Evolutionary conservation across 2,329 filamentous ascomycete genomes (phyloP).

Genomic region (Ophiostoma himal-ulmi): DNA sequence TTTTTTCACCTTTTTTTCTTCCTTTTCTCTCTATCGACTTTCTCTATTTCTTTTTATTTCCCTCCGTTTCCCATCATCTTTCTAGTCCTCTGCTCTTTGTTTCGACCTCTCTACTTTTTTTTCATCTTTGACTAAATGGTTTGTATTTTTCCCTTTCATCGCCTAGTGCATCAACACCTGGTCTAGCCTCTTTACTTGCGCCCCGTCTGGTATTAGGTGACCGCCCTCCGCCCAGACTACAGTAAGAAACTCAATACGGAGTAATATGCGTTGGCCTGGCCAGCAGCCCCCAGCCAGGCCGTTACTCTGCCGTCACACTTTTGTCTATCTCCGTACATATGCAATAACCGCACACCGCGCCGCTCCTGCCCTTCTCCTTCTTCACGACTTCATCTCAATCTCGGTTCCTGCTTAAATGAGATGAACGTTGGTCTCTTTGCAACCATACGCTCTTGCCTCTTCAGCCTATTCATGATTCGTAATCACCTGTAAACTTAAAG

Average conservation of each 20-base stretch:
- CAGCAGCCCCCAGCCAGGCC: background rate
- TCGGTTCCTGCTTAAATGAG: background rate
- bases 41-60: background rate
- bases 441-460: background rate
- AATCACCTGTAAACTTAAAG: background rate
- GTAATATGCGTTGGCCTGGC: background rate
- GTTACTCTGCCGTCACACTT: background rate
- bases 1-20: background rate
- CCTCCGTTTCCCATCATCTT: background rate
- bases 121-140: constrained; percentile 7
- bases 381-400: background rate
- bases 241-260: background rate
- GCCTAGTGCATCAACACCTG: constrained; percentile 12
- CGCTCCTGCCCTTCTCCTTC: background rate
- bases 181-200: constrained; percentile 7
- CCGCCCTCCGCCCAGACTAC: constrained; percentile 8
- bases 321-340: background rate
- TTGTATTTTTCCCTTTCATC: constrained; percentile 7
- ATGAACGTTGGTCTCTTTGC: background rate
- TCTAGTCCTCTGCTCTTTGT: background rate
- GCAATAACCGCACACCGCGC: background rate
- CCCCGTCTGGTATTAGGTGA: constrained; percentile 5
- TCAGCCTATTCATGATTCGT: background rate
- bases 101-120: background rate
- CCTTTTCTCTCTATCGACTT: background rate